Evolutionary conservation across 176 grass and related monocot genomes (phyloP).

Genomic region (Metroxylon sagu): DNA sequence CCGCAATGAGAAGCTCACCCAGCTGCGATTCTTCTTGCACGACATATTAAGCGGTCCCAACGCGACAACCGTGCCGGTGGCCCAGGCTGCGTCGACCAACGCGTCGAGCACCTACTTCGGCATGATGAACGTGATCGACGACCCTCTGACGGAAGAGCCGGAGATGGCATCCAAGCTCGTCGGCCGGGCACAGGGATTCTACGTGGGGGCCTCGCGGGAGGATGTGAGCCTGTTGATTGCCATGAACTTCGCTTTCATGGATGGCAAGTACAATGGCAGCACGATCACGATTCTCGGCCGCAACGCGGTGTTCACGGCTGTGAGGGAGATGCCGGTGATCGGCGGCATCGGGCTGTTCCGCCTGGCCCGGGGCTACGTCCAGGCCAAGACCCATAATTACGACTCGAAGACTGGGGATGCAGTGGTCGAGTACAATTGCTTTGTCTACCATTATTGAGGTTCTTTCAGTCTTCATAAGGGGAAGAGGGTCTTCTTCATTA

Average conservation of each 20-base stretch:
- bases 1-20: slow-evolving; percentile 12
- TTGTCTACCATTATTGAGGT: slow-evolving; percentile 19
- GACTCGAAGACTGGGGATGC: slow-evolving; percentile 13
- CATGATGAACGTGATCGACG: slow-evolving; percentile 45
- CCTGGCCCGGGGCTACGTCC: slow-evolving; percentile 24
- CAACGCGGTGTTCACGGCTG: slow-evolving; percentile 17
- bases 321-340: slow-evolving; percentile 45
- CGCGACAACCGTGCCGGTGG: slow-evolving; percentile 26
- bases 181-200: slow-evolving; percentile 46
- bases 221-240: slow-evolving; percentile 25
- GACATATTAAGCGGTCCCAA: slow-evolving; percentile 25
- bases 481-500: too few species aligned
- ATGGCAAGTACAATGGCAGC: slow-evolving; percentile 44
- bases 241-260: slow-evolving; percentile 31
- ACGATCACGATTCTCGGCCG: slow-evolving; percentile 33
- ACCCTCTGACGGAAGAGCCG: slow-evolving; percentile 35
- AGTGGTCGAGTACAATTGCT: slow-evolving; percentile 42
- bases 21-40: slow-evolving; percentile 60
- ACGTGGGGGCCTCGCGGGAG: slow-evolving; percentile 25
- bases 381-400: slow-evolving; percentile 21
- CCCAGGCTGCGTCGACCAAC: not conserved
- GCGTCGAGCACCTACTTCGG: slow-evolving; percentile 28
- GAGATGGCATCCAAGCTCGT: slow-evolving; percentile 12
- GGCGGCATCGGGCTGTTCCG: slow-evolving; percentile 39
- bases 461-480: too few species aligned